Evolutionary conservation across 352 stramenopile species (phyloP), one percentile per base, ranked within the genome.

Genomic region (Phytophthora fragariaefolia): DNA sequence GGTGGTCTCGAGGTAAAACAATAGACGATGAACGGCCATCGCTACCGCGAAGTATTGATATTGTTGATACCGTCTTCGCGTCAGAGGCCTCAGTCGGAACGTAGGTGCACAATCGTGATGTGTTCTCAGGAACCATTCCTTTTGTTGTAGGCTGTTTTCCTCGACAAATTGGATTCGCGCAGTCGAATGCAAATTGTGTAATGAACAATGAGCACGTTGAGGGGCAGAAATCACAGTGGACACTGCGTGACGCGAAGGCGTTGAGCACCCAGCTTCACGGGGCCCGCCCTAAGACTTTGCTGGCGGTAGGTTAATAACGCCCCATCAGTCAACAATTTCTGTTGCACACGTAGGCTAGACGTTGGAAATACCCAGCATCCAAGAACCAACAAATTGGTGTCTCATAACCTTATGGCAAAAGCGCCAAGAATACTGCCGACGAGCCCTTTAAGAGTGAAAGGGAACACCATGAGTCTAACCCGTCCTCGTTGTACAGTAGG

Each of bases 51-150:
- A 43, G 26, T 15, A 65, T 59, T n/a, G 58, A 65, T 23, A 71
- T 66, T n/a, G n/a, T n/a, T 15, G 63, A 71, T 30, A 71, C 57
- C 13, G 51, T 55, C 20, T 66, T 54, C 15, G 55, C 51, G 26
- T 56, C 48, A 13, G 34, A 51, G 26, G 46, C 34, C 7, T 20
- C 24, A n/a, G 32, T 45, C 28, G 47, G 46, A 1, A 9, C 47
- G 48, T 47, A 60, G 20, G 47, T 6, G 23, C 63, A 66, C 22
- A 58, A 38, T 24, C 46, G 63, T 10, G 58, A 60, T 9, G 42
- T 27, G 10, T 61, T 66, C 56, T 40, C 46, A 45, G 43, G 63
- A 13, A 66, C 56, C 63, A 71, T 71, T 38, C 48, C 27, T 13
- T 34, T 48, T 24, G n/a, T 15, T n/a, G n/a, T n/a, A n/a, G n/a